Evolutionary conservation across 805 yeast genomes (phyloP).

Genomic region (Pichia nanzhaoensis): DNA sequence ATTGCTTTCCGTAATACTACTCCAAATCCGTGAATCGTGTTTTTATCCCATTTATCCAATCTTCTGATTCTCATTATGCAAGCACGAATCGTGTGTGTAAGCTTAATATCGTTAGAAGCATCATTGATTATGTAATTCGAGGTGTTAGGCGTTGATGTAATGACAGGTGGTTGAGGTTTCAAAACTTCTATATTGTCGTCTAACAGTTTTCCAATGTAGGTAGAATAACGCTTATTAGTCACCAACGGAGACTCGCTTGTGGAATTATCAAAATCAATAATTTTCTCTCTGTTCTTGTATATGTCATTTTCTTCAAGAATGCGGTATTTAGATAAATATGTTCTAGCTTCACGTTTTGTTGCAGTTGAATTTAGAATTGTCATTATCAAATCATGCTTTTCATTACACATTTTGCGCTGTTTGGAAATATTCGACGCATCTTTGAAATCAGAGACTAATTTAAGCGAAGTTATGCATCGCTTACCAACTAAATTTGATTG

Average conservation of each 20-base stretch:
- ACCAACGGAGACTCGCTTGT: neutral
- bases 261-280: constrained; percentile 9
- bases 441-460: constrained; percentile 1
- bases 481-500: neutral
- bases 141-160: constrained; percentile 1
- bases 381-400: constrained; percentile 64
- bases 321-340: constrained; percentile 68
- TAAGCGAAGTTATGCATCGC: neutral
- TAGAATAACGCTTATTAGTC: constrained; percentile 29
- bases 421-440: constrained; percentile 22
- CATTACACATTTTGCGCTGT: constrained; percentile 32
- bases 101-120: constrained; percentile 22
- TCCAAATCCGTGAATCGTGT: constrained; percentile 4
- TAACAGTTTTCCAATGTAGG: constrained; percentile 27
- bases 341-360: constrained; percentile 85
- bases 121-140: neutral
- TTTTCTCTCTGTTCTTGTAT: constrained; percentile 20
- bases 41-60: constrained; percentile 23
- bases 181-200: neutral
- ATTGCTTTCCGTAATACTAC: constrained; percentile 10
- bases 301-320: constrained; percentile 31
- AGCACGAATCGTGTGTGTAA: constrained; percentile 39
- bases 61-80: constrained; percentile 50
- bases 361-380: constrained; percentile 86
- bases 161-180: neutral